Evolutionary conservation across 2,329 filamentous ascomycete genomes (phyloP).

Genomic region (Alternaria conjuncta): DNA sequence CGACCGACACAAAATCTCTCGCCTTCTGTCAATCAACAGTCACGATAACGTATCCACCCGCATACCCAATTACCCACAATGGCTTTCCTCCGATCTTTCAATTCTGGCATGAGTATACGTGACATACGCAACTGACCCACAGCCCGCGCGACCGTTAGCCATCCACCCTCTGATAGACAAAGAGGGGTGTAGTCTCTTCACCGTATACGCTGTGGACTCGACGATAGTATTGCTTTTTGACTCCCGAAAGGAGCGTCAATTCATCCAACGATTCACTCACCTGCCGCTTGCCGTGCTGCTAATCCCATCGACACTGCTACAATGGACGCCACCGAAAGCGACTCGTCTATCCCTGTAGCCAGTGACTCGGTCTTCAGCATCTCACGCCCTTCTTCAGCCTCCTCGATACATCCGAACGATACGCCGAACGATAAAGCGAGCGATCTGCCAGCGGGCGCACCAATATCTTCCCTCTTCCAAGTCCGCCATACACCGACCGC

Average conservation of each 20-base stretch:
- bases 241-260: background rate
- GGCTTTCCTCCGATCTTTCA: conserved; percentile 36
- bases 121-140: conserved; percentile 41
- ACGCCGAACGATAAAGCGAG: conserved; percentile 6
- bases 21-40: conserved; percentile 3
- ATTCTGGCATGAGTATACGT: conserved; percentile 33
- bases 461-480: conserved; percentile 41
- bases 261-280: background rate
- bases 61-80: conserved; percentile 23
- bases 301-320: conserved; percentile 3
- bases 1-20: conserved; percentile 4
- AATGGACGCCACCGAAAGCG: conserved; percentile 14
- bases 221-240: background rate
- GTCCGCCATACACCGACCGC: conserved; percentile 51
- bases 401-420: conserved; percentile 13
- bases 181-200: background rate
- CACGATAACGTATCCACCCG: conserved; percentile 4
- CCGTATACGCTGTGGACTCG: background rate
- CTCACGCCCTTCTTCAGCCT: conserved; percentile 21
- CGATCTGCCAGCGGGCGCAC: conserved; percentile 30
- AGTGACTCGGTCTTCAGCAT: conserved; percentile 19
- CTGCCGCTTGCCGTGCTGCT: conserved; percentile 2
- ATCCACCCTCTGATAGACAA: background rate
- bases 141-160: conserved; percentile 10
- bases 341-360: conserved; percentile 14